Percentiles rank a stretch among this genome's conserved stretches.
These are phyloP conservation scores for Pistacia vera DNA, from an alignment of 345 rosid species.

Conservation along the genomic window DNA sequence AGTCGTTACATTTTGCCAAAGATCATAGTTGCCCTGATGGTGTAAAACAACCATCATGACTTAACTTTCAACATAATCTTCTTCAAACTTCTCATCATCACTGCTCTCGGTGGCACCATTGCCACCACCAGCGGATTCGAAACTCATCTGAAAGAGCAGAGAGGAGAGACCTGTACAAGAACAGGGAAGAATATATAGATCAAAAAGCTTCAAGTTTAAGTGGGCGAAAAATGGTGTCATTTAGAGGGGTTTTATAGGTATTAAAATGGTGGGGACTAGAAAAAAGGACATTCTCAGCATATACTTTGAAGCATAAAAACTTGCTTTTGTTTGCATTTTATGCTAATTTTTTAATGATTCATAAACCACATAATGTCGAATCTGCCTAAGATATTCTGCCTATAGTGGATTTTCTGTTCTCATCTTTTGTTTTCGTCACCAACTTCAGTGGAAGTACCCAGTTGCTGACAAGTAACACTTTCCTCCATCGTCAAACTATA, in stretches of 20 bases:
- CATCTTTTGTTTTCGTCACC: background rate
- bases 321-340: constrained; percentile 16
- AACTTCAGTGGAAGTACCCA: too few relatives aligned
- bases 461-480: background rate
- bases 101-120: background rate
- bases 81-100: background rate
- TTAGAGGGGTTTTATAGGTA: constrained; percentile 3
- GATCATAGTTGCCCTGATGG: constrained; percentile 47
- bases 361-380: constrained; percentile 21
- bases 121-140: background rate
- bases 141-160: constrained; percentile 12
- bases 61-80: constrained; percentile 7
- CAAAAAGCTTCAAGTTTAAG: constrained; percentile 2
- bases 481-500: too few relatives aligned
- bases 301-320: constrained; percentile 30
- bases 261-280: constrained; percentile 16
- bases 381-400: constrained; percentile 29
- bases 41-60: constrained; percentile 28
- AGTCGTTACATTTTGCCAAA: constrained; percentile 36
- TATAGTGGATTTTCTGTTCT: constrained; percentile 8
- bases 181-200: background rate
- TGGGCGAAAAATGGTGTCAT: background rate
- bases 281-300: constrained; percentile 44
- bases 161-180: background rate
- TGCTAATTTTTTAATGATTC: constrained; percentile 4